Evolutionary conservation across 306 rosid species (phyloP).

Genomic region (Castanea crenata): DNA sequence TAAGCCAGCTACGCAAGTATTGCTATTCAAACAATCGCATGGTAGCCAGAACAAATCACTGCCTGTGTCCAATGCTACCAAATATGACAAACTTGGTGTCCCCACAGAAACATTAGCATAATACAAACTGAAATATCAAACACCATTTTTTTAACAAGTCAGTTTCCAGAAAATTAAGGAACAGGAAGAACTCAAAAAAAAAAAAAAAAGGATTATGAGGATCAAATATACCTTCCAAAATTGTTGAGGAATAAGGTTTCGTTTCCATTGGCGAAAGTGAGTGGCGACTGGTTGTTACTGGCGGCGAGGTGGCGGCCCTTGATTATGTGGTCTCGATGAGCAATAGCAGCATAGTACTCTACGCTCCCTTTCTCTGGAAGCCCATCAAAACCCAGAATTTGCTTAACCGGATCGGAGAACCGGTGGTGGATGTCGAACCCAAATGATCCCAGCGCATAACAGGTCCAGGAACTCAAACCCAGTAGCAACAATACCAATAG

Average conservation of each 20-base stretch:
- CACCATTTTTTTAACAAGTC: too few relatives aligned
- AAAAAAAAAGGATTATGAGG: too few relatives aligned
- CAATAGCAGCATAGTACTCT: slow-evolving; percentile 63
- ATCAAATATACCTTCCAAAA: too few relatives aligned
- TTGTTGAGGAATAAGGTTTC: too few relatives aligned
- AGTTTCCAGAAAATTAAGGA: too few relatives aligned
- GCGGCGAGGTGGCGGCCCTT: slow-evolving; percentile 60
- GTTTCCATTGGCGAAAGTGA: slow-evolving; percentile 37
- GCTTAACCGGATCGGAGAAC: slow-evolving; percentile 68
- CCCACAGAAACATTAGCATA: too few relatives aligned
- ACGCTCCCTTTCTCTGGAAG: slow-evolving; percentile 61
- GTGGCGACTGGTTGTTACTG: slow-evolving; percentile 16
- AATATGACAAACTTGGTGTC: too few relatives aligned
- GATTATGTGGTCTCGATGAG: slow-evolving; percentile 52
- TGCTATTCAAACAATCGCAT: not conserved
- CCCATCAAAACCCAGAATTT: slow-evolving; percentile 38
- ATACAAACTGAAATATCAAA: too few relatives aligned
- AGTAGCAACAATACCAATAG: slow-evolving; percentile 3
- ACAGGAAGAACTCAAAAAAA: too few relatives aligned
- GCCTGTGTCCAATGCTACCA: too few relatives aligned
- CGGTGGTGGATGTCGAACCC: slow-evolving; percentile 72
- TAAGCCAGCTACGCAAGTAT: slow-evolving; percentile 34
- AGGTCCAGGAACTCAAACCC: slow-evolving; percentile 25
- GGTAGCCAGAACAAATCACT: too few relatives aligned
- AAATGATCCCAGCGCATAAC: slow-evolving; percentile 39